These are phyloP conservation scores for Suhomyces chickasaworum DNA, from an alignment of 1,139 yeast genomes.

Conservation along the genomic window DNA sequence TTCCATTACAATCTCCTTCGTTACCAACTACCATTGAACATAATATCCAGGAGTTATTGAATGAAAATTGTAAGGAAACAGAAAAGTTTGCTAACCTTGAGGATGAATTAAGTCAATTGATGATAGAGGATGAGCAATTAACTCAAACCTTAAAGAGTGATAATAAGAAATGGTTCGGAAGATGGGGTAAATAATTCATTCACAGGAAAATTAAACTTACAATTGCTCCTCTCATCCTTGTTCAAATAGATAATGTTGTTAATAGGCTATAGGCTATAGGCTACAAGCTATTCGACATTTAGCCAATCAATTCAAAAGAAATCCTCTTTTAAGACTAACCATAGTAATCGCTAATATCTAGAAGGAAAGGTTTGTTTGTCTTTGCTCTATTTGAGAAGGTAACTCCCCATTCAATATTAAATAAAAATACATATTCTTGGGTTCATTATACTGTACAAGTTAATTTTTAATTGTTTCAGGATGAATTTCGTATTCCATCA, in stretches of 20 bases:
- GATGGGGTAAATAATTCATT: constrained; percentile 24
- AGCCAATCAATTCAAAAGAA: background rate
- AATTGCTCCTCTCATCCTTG: too few species aligned
- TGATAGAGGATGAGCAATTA: constrained; percentile 32
- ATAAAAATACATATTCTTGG: background rate
- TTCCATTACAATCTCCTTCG: constrained; percentile 28
- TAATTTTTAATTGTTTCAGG: background rate
- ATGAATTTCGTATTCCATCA: constrained; percentile 2
- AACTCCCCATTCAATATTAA: background rate
- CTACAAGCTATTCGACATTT: background rate
- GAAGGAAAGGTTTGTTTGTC: background rate
- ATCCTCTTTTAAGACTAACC: background rate
- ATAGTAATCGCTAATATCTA: background rate
- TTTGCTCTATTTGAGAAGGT: background rate
- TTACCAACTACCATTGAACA: constrained; percentile 46
- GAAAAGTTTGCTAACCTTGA: constrained; percentile 58
- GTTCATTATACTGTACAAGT: background rate
- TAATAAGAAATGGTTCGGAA: constrained; percentile 37
- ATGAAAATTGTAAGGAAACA: constrained; percentile 57
- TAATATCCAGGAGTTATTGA: constrained; percentile 49
- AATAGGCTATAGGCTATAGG: too few species aligned
- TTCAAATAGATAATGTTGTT: too few species aligned
- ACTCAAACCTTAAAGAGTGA: constrained; percentile 31
- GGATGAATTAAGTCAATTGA: constrained; percentile 41
- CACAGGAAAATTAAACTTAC: background rate